Percentiles rank a stretch among this genome's conserved stretches.
These are phyloP conservation scores for Hypoxylon sp. DNA, from an alignment of 2,329 filamentous ascomycete species.

Conservation along the genomic window DNA sequence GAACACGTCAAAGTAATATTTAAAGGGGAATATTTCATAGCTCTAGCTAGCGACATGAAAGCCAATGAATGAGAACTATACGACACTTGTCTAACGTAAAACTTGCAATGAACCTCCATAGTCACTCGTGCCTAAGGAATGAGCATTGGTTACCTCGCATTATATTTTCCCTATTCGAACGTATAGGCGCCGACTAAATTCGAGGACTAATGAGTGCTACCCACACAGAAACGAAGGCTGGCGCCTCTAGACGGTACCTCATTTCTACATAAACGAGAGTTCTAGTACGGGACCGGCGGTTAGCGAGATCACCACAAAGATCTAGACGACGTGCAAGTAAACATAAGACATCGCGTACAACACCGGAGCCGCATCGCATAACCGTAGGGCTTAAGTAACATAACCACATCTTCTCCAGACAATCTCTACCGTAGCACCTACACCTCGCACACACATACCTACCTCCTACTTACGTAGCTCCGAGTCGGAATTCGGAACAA, in stretches of 20 bases:
- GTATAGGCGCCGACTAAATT: no score
- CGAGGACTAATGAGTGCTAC: no score
- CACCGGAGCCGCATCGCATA: constrained; percentile 33
- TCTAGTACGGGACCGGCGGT: background rate
- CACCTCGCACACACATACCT: constrained; percentile 10
- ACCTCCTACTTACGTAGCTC: background rate
- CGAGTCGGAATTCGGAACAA: constrained; percentile 28
- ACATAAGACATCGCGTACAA: constrained; percentile 22
- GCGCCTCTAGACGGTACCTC: background rate
- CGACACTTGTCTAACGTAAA: background rate
- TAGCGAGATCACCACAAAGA: background rate
- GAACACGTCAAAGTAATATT: background rate
- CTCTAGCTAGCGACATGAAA: background rate
- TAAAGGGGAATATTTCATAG: background rate
- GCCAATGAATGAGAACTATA: background rate
- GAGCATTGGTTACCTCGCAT: background rate
- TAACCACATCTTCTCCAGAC: constrained; percentile 6
- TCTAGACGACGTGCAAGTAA: constrained; percentile 27
- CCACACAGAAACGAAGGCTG: background rate
- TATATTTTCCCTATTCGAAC: background rate
- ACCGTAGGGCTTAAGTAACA: constrained; percentile 22
- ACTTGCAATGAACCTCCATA: background rate
- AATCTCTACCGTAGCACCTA: background rate
- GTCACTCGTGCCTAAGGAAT: background rate
- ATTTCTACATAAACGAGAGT: background rate